These are phyloP conservation scores for Lonicera japonica DNA, from an alignment of 129 eudicot species.

Conservation along the genomic window DNA sequence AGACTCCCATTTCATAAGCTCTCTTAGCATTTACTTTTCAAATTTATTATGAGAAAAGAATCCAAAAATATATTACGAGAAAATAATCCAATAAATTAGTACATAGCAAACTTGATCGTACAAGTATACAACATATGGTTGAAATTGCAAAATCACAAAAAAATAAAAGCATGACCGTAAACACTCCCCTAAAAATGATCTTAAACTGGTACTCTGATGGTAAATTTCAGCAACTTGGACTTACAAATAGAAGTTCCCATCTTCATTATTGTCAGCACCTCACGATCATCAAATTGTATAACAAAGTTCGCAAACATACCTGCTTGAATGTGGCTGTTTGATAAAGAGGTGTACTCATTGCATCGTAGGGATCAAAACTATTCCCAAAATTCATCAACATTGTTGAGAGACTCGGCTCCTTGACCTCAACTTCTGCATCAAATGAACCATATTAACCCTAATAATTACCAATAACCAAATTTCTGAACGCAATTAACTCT, in stretches of 20 bases:
- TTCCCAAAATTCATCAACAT: conserved; percentile 82
- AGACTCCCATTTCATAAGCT: too few species aligned
- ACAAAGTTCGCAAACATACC: conserved; percentile 18
- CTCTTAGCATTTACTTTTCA: background rate
- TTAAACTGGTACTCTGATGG: background rate
- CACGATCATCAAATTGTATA: background rate
- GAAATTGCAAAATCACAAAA: background rate
- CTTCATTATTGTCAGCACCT: background rate
- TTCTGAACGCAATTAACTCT: background rate
- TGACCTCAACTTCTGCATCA: conserved; percentile 30
- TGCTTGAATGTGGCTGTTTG: conserved; percentile 96
- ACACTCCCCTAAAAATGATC: background rate
- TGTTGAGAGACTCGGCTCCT: conserved; percentile 81
- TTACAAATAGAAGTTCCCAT: background rate
- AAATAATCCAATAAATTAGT: background rate
- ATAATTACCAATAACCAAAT: background rate
- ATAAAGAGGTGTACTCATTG: conserved; percentile 88
- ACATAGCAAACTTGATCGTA: background rate
- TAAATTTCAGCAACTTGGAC: background rate
- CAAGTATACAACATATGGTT: background rate
- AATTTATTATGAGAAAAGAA: too few species aligned
- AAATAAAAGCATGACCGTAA: background rate
- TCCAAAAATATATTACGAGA: too few species aligned
- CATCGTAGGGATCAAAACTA: conserved; percentile 80
- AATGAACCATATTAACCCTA: conserved; percentile 18